Conservation (phyloP, 139 green algal genomes). For the Medakamo hakoo region DNA sequence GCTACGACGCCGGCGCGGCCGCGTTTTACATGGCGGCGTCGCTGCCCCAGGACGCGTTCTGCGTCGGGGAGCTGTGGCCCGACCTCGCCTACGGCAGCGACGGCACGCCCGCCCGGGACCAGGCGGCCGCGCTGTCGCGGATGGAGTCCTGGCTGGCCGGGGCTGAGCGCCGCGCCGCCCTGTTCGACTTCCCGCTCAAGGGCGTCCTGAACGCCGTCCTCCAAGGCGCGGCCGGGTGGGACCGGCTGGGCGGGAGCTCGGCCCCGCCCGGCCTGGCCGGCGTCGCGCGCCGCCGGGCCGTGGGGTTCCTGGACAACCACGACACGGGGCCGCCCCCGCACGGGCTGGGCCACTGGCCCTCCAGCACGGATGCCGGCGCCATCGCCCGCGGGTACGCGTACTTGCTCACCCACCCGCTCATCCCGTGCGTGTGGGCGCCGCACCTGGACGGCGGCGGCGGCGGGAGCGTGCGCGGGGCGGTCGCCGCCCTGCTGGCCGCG, state of each 20-base stretch:
- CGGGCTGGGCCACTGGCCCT: no score
- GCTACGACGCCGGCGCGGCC: constrained; percentile 27
- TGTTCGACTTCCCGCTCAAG: constrained; percentile 95
- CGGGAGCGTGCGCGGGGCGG: no score
- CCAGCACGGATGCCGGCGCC: no score
- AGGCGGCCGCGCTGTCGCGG: constrained; percentile 19
- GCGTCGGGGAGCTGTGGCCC: constrained; percentile 56
- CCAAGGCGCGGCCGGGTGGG: no score
- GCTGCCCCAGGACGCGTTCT: constrained; percentile 23
- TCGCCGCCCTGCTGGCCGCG: constrained; percentile 14
- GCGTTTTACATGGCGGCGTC: constrained; percentile 33
- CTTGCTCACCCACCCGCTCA: constrained; percentile 85
- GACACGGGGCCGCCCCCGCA: no score
- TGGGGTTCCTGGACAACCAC: no score
- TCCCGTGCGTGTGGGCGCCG: constrained; percentile 61
- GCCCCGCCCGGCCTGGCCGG: no score
- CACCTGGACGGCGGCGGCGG: constrained; percentile 44
- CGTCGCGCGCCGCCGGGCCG: no score
- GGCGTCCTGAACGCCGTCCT: no score
- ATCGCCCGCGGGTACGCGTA: constrained; percentile 77
- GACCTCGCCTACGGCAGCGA: constrained; percentile 18
- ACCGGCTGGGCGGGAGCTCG: no score
- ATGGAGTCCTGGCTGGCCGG: constrained; percentile 66
- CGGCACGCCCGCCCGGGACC: constrained; percentile 30
- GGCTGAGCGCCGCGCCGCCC: constrained; percentile 44